Evolutionary conservation across 306 rosid species (phyloP), one percentile per base, ranked within the genome.

Genomic region (Senna tora): DNA sequence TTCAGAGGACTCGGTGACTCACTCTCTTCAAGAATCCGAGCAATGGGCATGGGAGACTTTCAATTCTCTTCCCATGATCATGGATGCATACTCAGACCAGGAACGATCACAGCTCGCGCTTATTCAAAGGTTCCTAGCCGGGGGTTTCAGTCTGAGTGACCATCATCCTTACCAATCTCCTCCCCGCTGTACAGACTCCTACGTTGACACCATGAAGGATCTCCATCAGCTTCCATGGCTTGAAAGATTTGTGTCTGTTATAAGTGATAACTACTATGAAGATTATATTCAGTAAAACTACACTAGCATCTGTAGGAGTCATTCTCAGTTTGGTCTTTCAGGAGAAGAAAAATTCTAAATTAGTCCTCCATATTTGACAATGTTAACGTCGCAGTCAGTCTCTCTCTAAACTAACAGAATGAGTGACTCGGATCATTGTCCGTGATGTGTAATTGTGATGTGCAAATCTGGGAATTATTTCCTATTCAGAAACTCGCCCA

Each of bases 141-240:
- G 97, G 1, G 98, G 96, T 49, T 94, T 89, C 71, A 82, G 97
- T 71, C 84, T 89, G 65, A 77, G 92, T 45, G 97, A 94, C 74
- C 96, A 94, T 55, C 86, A 85, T 41, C 90, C 97, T 2, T 76
- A 75, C 82, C 96, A 94, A 71, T 94, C 97, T 72, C 98, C 98
- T 4, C 98, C 98, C 1, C 91, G 58, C 16, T 91, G 87, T 79
- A 91, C 96, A 69, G 97, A 93, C 56, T 82, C 96, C 32, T 87
- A 87, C 2, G 88, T 55, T 12, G 98, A 94, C 56, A 83, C 92
- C 32, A 75, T 94, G 96, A 94, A 91, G 81, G 98, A 91, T 81
- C 93, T 94, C 32, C 92, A 89, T 79, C 98, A 94, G 84, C 94
- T 94, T 72, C 98, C 98, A 1, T 94, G 98, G 98, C 92, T 94